Evolutionary conservation across 176 grass and related monocot species (phyloP).

Genomic region (Phyllostachys edulis): DNA sequence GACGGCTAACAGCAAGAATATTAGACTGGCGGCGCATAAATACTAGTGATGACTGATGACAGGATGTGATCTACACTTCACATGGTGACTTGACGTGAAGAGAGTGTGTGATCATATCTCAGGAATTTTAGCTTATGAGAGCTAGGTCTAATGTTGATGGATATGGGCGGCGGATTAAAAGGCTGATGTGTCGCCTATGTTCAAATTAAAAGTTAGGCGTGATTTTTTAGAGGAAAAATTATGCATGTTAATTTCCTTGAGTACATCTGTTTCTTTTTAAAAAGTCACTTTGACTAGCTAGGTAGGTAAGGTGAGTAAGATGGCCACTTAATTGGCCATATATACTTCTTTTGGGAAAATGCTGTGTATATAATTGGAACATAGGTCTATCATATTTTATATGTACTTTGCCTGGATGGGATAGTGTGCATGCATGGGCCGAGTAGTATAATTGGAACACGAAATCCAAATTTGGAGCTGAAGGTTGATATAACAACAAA

Average conservation of each 20-base stretch:
- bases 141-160: neutral
- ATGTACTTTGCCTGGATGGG: no score
- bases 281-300: no score
- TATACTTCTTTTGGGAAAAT: no score
- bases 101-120: neutral
- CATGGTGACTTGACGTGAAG: neutral
- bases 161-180: neutral
- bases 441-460: no score
- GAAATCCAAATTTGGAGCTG: no score
- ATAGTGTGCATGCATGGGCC: no score
- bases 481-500: no score
- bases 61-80: conserved; percentile 1
- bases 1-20: conserved; percentile 8
- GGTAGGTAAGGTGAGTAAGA: no score
- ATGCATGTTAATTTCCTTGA: neutral
- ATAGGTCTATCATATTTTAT: no score
- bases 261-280: neutral
- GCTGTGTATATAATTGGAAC: no score
- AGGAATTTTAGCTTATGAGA: neutral
- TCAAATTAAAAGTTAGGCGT: neutral
- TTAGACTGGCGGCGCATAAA: conserved; percentile 16
- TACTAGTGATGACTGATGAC: neutral
- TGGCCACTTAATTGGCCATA: no score
- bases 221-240: no score
- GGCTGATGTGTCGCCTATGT: neutral